Evolutionary conservation across 805 yeast genomes (phyloP).

Genomic region (Wickerhamomyces bisporus): DNA sequence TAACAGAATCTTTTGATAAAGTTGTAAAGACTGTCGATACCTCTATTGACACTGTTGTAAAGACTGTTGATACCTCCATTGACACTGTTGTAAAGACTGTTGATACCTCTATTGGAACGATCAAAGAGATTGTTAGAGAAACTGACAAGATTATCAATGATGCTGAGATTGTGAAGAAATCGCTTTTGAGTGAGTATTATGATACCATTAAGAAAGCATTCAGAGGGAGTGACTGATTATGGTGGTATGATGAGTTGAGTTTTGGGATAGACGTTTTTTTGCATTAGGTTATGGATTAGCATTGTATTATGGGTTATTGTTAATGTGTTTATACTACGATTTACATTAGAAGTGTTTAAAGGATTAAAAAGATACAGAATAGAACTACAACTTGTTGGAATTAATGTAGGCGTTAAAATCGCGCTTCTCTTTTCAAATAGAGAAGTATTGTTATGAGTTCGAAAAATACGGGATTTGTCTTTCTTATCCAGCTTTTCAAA

Average conservation of each 20-base stretch:
- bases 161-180: conserved; percentile 22
- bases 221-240: too few species aligned
- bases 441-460: too few species aligned
- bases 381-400: too few species aligned
- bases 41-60: conserved; percentile 23
- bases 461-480: too few species aligned
- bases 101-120: conserved; percentile 24
- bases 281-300: not conserved
- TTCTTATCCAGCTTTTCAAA: too few species aligned
- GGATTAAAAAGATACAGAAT: too few species aligned
- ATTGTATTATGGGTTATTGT: not conserved
- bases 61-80: conserved; percentile 23
- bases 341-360: too few species aligned
- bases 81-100: conserved; percentile 39
- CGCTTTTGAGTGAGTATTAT: conserved; percentile 17
- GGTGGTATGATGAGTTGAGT: too few species aligned
- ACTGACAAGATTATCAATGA: conserved; percentile 26
- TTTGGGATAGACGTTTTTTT: too few species aligned
- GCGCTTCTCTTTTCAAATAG: too few species aligned
- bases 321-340: not conserved
- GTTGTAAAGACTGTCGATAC: conserved; percentile 29
- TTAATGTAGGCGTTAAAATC: too few species aligned
- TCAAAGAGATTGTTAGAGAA: conserved; percentile 44
- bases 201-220: conserved; percentile 22
- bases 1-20: conserved; percentile 18